These are phyloP conservation scores for Knoxdaviesia proteae DNA, from an alignment of 2,329 filamentous ascomycete species.

Conservation along the genomic window DNA sequence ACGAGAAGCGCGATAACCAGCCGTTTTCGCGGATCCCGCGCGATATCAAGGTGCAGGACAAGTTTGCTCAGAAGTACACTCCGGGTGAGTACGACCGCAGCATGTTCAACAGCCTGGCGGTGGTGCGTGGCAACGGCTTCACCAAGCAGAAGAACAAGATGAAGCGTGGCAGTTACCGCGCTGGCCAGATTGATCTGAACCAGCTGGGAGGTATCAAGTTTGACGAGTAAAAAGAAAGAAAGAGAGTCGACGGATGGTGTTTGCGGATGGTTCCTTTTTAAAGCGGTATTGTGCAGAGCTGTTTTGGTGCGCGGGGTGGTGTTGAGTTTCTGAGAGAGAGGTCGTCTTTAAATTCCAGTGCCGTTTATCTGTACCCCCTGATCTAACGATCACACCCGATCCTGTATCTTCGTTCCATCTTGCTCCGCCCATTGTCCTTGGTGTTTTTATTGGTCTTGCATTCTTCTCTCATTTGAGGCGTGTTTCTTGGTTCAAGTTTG, in stretches of 20 bases:
- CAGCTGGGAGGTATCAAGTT: conserved; percentile 84
- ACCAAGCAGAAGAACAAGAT: conserved; percentile 99
- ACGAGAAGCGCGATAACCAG: conserved; percentile 33
- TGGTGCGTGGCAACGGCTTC: conserved; percentile 90
- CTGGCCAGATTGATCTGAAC: conserved; percentile 66
- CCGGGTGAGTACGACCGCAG: conserved; percentile 74
- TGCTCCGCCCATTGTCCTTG: not conserved
- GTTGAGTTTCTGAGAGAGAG: no score
- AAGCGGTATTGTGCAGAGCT: no score
- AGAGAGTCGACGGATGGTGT: not conserved
- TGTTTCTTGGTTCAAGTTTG: no score
- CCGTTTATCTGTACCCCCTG: no score
- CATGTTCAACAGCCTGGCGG: conserved; percentile 70
- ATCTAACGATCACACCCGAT: not conserved
- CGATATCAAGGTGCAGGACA: conserved; percentile 45
- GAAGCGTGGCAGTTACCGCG: conserved; percentile 76
- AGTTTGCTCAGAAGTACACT: conserved; percentile 63
- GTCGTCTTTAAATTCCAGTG: no score
- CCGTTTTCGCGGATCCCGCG: conserved; percentile 62
- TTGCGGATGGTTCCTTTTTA: not conserved
- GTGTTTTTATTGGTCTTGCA: not conserved
- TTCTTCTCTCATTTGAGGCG: no score
- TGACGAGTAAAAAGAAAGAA: conserved; percentile 40
- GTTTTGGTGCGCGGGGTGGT: no score
- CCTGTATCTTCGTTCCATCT: not conserved